Percentiles rank a stretch among this genome's conserved stretches.
phyloP scores from a whole-genome alignment of 257 asterid genomes.

The Paulownia fortunei region DNA sequence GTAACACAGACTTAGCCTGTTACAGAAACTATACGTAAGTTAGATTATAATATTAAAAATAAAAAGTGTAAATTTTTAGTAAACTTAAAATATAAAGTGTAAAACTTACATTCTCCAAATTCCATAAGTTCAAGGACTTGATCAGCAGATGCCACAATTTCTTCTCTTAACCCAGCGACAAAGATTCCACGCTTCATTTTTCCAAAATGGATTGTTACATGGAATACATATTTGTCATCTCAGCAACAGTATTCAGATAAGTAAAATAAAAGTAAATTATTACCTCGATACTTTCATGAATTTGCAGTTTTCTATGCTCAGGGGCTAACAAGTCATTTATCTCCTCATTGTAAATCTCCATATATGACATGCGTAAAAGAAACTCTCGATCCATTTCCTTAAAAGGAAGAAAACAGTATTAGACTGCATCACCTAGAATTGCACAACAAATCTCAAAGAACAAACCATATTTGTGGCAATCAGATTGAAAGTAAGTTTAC shows the following conservation, averaged over 20 bases:
- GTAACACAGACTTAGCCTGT: slow-evolving; percentile 7
- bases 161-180: slow-evolving; percentile 97
- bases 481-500: not conserved
- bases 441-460: slow-evolving; percentile 15
- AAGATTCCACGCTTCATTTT: slow-evolving; percentile 84
- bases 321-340: slow-evolving; percentile 95
- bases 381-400: slow-evolving; percentile 85
- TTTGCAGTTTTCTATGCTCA: slow-evolving; percentile 87
- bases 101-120: slow-evolving; percentile 84
- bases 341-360: slow-evolving; percentile 98
- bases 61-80: not conserved
- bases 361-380: slow-evolving; percentile 94
- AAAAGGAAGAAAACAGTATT: slow-evolving; percentile 20
- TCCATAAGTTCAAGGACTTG: slow-evolving; percentile 90
- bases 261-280: not conserved
- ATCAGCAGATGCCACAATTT: slow-evolving; percentile 89
- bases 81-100: slow-evolving; percentile 10
- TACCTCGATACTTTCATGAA: slow-evolving; percentile 97
- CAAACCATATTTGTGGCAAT: slow-evolving; percentile 11
- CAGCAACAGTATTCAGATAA: not conserved
- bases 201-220: not conserved
- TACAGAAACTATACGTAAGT: not conserved
- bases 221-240: slow-evolving; percentile 1
- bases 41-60: not conserved
- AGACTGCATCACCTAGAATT: slow-evolving; percentile 19